Evolutionary conservation across 805 yeast genomes (phyloP), one percentile per base, ranked within the genome.

Genomic region (Sungouiella blattae): DNA sequence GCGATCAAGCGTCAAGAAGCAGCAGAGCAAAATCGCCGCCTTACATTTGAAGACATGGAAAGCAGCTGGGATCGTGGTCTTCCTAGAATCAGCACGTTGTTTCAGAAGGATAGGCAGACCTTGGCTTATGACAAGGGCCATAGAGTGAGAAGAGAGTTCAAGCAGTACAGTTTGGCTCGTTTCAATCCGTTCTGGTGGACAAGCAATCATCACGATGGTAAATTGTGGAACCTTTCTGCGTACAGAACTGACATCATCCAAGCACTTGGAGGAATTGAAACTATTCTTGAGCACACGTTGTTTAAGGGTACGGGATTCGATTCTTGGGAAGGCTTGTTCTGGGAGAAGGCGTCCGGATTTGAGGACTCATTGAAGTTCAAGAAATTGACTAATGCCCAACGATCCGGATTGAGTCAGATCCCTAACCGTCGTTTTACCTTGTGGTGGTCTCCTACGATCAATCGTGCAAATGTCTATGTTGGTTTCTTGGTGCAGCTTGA

Each of bases 371-470:
- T 93, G 75, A 91, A 89, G 57, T 86, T 88, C 62, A 88, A 89
- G 59, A 93, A 91, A 56, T 73, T 93, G 48, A 93, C 99, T 1
- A 91, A 91, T 61, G 99, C 99, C 1, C 99, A 93, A 67, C 72
- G 98, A 52, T 83, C 96, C 4, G 99, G 99, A 56, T 73, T 93
- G 46, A 86, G 94, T 53, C 99, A 93, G 64, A 91, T 93, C 52
- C 99, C 99, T 3, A 93, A 93, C 56, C 81, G 99, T 57, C 75
- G 99, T 30, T 93, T 93, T 56, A 93, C 98, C 0, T 66, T 93
- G 20, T 93, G 99, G 99, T 93, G 99, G 99, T 88, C 97, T 0
- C 99, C 99, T 5, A 93, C 99, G 0, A 93, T 93, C 50, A 93
- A 93, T 53, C 76, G 99, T 45, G 98, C 98, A 5, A 93, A 93